Evolutionary conservation across 2,329 filamentous ascomycete species (phyloP).

Genomic region (Venturia oleaginea): DNA sequence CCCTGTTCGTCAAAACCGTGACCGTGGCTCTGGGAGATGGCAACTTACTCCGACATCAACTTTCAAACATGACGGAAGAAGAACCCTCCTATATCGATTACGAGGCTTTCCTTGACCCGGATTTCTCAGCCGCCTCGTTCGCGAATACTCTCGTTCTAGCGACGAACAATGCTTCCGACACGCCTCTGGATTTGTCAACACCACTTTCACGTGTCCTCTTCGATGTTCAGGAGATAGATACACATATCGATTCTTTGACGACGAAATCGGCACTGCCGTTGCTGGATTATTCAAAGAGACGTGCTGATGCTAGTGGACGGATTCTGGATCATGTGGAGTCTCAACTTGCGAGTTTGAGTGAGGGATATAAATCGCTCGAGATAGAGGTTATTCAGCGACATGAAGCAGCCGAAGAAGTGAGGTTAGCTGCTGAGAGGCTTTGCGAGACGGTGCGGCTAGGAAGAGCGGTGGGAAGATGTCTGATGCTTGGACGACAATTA

Average conservation of each 20-base stretch:
- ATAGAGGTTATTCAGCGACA: constrained; percentile 80
- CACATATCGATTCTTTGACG: constrained; percentile 83
- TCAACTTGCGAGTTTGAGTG: constrained; percentile 70
- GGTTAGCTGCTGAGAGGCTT: constrained; percentile 65
- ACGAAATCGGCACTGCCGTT: constrained; percentile 76
- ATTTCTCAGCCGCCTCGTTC: constrained; percentile 72
- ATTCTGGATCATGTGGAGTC: constrained; percentile 70
- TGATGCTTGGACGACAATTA: constrained; percentile 75
- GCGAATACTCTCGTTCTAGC: constrained; percentile 81
- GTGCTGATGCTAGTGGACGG: constrained; percentile 61
- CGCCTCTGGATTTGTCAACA: constrained; percentile 84
- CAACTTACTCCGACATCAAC: not conserved
- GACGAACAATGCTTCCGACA: constrained; percentile 88
- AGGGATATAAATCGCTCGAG: constrained; percentile 77
- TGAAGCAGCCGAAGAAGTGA: constrained; percentile 75
- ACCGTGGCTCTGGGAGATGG: not conserved
- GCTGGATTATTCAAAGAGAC: constrained; percentile 65
- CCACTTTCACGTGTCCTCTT: constrained; percentile 90
- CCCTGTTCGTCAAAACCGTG: not conserved
- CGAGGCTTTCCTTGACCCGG: constrained; percentile 75
- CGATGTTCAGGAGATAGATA: constrained; percentile 94
- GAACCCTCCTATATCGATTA: constrained; percentile 91
- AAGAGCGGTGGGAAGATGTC: constrained; percentile 64
- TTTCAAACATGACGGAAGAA: constrained; percentile 14
- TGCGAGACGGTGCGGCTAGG: constrained; percentile 73